A percentile compares a stretch with the other conserved stretches of the same genome.
Conservation (phyloP, 148 eudicot species). For the Pouteria glomerata region DNA sequence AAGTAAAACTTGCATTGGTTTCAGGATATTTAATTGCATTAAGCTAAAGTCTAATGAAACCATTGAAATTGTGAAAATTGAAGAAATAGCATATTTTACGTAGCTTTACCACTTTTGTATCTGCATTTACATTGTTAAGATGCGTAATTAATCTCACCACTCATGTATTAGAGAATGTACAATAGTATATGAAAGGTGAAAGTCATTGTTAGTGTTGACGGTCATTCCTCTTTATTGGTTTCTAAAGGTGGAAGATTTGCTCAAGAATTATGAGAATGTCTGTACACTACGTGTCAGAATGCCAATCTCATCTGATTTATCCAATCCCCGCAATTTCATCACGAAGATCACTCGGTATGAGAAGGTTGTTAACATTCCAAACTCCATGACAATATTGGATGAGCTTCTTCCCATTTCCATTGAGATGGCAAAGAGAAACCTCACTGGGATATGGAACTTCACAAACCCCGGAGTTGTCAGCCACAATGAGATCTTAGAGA, state of each 20-base stretch:
- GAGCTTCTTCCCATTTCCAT: conserved; percentile 53
- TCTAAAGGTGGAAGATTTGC: conserved; percentile 46
- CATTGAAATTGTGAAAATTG: neutral
- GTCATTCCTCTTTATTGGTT: neutral
- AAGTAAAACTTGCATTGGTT: neutral
- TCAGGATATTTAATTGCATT: too few species aligned
- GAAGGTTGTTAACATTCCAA: conserved; percentile 52
- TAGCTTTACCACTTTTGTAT: neutral
- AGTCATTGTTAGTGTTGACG: neutral
- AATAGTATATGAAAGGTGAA: neutral
- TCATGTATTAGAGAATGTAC: neutral
- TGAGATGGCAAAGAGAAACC: conserved; percentile 57
- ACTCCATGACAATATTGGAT: conserved; percentile 51
- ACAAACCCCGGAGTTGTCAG: conserved; percentile 58
- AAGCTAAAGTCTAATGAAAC: neutral
- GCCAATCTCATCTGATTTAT: conserved; percentile 52
- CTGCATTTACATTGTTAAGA: neutral
- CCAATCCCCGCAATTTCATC: conserved; percentile 54
- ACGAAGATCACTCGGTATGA: conserved; percentile 47
- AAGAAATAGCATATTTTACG: neutral
- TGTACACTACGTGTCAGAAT: conserved; percentile 51
- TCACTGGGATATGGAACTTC: conserved; percentile 54
- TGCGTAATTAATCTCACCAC: neutral
- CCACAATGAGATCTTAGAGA: conserved; percentile 52
- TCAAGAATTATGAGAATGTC: conserved; percentile 46